Conservation (phyloP, 1,139 yeast species). For the Candida neerlandica region DNA sequence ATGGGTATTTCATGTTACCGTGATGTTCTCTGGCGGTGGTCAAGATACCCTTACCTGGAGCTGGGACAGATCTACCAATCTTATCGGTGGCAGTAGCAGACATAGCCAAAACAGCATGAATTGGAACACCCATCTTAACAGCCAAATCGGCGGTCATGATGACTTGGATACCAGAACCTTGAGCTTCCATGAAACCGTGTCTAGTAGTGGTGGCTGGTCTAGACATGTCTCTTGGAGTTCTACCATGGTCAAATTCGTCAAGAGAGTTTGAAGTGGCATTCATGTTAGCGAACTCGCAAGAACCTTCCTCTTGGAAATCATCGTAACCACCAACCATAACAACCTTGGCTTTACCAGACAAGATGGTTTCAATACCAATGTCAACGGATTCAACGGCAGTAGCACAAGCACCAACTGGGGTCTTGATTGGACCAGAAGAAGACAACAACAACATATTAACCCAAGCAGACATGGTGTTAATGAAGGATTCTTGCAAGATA, state of each 20-base stretch:
- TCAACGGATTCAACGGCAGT: slow-evolving; percentile 98
- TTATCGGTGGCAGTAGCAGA: slow-evolving; percentile 97
- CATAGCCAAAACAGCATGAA: slow-evolving; percentile 91
- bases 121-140: slow-evolving; percentile 97
- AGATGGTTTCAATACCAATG: slow-evolving; percentile 89
- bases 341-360: slow-evolving; percentile 91
- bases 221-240: slow-evolving; percentile 98
- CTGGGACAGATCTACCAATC: slow-evolving; percentile 98
- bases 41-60: slow-evolving; percentile 99
- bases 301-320: slow-evolving; percentile 99
- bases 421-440: slow-evolving; percentile 98
- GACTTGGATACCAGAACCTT: slow-evolving; percentile 98
- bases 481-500: slow-evolving; percentile 94
- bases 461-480: slow-evolving; percentile 99
- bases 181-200: slow-evolving; percentile 99
- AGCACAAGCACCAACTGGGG: slow-evolving; percentile 99
- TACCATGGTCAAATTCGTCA: slow-evolving; percentile 89
- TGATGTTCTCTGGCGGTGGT: slow-evolving; percentile 96
- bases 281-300: slow-evolving; percentile 98
- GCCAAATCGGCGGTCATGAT: slow-evolving; percentile 96
- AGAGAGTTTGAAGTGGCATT: slow-evolving; percentile 92
- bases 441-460: slow-evolving; percentile 96
- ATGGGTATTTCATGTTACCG: slow-evolving; percentile 77
- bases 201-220: slow-evolving; percentile 97
- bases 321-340: slow-evolving; percentile 98